phyloP scores from a whole-genome alignment of 371 early-diverging fungal genomes.

The Rhizopus arrhizus region DNA sequence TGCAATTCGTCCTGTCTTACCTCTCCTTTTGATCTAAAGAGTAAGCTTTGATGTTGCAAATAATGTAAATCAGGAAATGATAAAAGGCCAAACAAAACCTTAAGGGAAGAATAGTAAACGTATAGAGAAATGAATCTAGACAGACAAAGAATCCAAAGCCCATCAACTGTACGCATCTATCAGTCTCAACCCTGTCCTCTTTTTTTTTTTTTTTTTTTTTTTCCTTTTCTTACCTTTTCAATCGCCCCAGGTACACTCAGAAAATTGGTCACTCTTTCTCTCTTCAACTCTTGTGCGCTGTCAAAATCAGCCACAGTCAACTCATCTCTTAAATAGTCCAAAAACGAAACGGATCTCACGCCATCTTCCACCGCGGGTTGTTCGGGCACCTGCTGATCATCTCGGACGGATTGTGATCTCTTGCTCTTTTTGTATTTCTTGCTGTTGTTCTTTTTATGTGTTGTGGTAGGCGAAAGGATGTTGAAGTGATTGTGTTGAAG shows the following conservation, averaged over 20 bases:
- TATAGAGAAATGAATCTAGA: constrained; percentile 90
- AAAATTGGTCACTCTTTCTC: constrained; percentile 83
- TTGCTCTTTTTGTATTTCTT: no score
- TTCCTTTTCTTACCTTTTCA: constrained; percentile 65
- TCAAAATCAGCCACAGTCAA: constrained; percentile 75
- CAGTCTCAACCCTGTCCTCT: not conserved
- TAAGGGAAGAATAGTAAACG: constrained; percentile 92
- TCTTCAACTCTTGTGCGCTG: constrained; percentile 74
- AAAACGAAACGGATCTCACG: constrained; percentile 30
- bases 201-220: not conserved
- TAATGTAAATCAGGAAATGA: constrained; percentile 31
- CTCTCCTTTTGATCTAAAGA: constrained; percentile 26
- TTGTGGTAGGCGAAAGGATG: no score
- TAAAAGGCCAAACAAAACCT: constrained; percentile 74
- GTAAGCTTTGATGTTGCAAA: constrained; percentile 20
- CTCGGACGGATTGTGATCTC: no score
- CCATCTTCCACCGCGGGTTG: no score
- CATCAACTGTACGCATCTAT: constrained; percentile 59
- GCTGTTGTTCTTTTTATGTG: no score
- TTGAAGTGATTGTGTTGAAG: no score
- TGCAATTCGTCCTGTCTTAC: constrained; percentile 9
- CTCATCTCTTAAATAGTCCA: constrained; percentile 71
- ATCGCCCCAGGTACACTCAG: constrained; percentile 77
- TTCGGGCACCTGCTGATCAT: no score
- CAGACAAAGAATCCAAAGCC: constrained; percentile 90